Evolutionary conservation across 345 rosid species (phyloP), one percentile per base, ranked within the genome.

Genomic region (Psidium friedrichsthalianum): DNA sequence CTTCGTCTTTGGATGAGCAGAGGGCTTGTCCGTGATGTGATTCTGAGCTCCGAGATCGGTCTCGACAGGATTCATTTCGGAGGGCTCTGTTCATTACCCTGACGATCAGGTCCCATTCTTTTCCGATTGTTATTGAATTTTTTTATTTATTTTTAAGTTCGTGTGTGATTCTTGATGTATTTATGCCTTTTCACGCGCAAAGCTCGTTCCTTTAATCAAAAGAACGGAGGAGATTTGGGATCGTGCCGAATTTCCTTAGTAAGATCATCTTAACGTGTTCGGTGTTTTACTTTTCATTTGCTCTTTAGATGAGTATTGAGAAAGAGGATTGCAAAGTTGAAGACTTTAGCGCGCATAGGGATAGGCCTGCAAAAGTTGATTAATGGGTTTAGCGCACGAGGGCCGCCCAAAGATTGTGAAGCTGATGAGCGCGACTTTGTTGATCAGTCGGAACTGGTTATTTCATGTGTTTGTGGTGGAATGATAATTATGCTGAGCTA

Each of bases 1-100:
- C 25, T 69, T 69, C 2, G 44, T 36, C 47, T 15, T 49, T 32
- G 74, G 21, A 74, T 42, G 64, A 36, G 64, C 78, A 49, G 86
- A 29, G 86, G 86, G 57, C 83, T 25, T 29, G 52, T 44, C 51
- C 53, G 84, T 85, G 84, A 58, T 82, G 84, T 44, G 80, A 44
- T 86, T 49, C 55, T 86, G 85, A 74, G 87, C 55, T 86, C 2
- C 69, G 49, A 83, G 87, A 69, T 86, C 69, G 87, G 83, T 47
- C 56, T 8, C 29, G 40, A 56, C 40, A 47, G 55, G 55, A 82
- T 83, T 69, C 55, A 55, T 85, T 57, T 85, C 58, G 20, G 25
- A 20, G 54, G 82, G 54, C 80, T 57, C 82, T 36, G 47, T 36
- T 53, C 49, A 61, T 52, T 69, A 47, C 76, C 85, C 82, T 27